Percentiles rank a stretch among this genome's conserved stretches.
Evolutionary conservation across 805 yeast genomes (phyloP).

Genomic region (Suhomyces tanzawaensis): DNA sequence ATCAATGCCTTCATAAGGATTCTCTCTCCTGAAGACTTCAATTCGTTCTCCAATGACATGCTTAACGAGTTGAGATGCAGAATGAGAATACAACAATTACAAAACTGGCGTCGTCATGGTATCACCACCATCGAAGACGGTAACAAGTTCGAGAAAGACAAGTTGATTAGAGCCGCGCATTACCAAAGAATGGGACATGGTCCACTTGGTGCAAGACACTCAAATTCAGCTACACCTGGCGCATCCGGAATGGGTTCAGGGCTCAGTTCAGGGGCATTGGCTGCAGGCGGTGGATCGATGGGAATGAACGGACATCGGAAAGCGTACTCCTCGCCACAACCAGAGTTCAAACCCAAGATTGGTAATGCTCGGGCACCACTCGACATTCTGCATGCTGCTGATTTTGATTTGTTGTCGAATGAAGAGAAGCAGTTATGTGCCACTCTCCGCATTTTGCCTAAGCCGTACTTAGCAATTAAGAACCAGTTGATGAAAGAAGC

Average conservation of each 20-base stretch:
- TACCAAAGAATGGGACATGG: conserved; percentile 54
- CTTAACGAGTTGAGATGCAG: conserved; percentile 76
- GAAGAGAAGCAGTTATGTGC: conserved; percentile 88
- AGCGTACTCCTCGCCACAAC: conserved; percentile 32
- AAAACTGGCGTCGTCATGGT: conserved; percentile 91
- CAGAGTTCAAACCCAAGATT: conserved; percentile 43
- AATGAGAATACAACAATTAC: conserved; percentile 81
- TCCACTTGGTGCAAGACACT: conserved; percentile 23
- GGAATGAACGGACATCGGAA: conserved; percentile 19
- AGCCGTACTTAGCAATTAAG: conserved; percentile 90
- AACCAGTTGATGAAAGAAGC: conserved; percentile 86
- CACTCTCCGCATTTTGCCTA: conserved; percentile 80
- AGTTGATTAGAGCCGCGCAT: conserved; percentile 61
- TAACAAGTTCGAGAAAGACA: conserved; percentile 82
- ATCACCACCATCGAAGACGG: conserved; percentile 83
- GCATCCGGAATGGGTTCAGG: conserved; percentile 4
- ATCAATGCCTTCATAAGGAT: conserved; percentile 79
- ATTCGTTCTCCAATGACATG: conserved; percentile 68
- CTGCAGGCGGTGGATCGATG: neutral
- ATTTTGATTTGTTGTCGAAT: conserved; percentile 75
- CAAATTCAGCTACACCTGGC: conserved; percentile 11
- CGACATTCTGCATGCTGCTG: conserved; percentile 77
- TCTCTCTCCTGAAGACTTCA: conserved; percentile 79
- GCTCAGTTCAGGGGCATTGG: neutral
- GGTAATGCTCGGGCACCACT: conserved; percentile 49